Conservation (phyloP, 495 filamentous ascomycete genomes). For the Penicillium egyptiacum region DNA sequence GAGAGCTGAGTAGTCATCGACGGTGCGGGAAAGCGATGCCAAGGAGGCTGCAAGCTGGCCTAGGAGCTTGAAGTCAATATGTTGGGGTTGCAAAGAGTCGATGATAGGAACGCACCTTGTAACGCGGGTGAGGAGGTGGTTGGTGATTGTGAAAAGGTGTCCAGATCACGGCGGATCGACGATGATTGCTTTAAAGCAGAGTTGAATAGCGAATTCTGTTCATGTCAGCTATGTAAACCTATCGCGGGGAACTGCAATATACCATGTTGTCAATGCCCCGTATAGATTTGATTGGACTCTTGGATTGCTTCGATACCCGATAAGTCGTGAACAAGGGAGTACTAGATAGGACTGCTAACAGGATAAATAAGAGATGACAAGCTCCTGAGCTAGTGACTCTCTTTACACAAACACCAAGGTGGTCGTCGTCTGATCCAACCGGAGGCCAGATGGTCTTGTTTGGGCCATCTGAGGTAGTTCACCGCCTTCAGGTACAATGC, state of each 20-base stretch:
- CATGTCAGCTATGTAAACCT: background rate
- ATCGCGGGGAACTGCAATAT: background rate
- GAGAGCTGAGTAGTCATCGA: conserved; percentile 87
- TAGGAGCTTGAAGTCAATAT: conserved; percentile 32
- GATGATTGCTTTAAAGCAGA: conserved; percentile 92
- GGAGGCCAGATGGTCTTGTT: conserved; percentile 42
- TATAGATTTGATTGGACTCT: background rate
- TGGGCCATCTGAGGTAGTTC: conserved; percentile 35
- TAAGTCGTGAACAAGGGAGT: background rate
- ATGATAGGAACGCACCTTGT: conserved; percentile 48
- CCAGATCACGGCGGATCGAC: conserved; percentile 80
- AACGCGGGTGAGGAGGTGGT: conserved; percentile 62
- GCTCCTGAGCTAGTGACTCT: background rate
- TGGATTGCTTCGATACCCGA: background rate
- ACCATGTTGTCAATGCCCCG: conserved; percentile 24
- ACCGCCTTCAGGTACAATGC: conserved; percentile 36
- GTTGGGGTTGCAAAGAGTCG: background rate
- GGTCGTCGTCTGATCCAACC: background rate
- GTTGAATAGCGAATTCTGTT: conserved; percentile 89
- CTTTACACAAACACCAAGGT: background rate
- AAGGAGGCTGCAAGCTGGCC: conserved; percentile 84
- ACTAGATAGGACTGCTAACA: background rate
- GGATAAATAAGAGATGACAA: background rate
- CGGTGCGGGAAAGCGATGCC: conserved; percentile 82
- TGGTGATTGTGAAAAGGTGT: conserved; percentile 64